phyloP scores from a whole-genome alignment of 106 monocot genomes.

The Allium cepa region DNA sequence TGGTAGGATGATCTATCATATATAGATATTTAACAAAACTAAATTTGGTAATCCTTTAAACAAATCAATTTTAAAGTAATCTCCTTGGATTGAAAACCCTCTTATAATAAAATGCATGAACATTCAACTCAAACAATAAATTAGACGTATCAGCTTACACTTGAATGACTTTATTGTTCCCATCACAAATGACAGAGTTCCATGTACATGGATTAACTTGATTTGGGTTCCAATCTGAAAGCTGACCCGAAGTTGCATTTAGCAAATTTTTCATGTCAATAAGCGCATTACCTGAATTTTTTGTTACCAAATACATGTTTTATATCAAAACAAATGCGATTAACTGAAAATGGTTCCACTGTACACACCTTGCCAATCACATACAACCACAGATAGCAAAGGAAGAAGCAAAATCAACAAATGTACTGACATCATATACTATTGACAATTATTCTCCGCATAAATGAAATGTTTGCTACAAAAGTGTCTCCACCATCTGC shows the following conservation, averaged over 20 bases:
- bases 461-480: too few relatives aligned
- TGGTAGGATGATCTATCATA: too few relatives aligned
- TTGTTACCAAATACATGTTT: not conserved
- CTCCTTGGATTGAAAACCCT: too few relatives aligned
- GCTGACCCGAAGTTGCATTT: slow-evolving; percentile 56
- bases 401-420: not conserved
- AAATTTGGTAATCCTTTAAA: too few relatives aligned
- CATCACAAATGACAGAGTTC: slow-evolving; percentile 59
- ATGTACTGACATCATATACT: not conserved
- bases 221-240: slow-evolving; percentile 74
- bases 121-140: too few relatives aligned
- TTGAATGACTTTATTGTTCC: slow-evolving; percentile 40
- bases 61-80: too few relatives aligned
- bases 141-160: slow-evolving; percentile 43
- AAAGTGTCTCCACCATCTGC: too few relatives aligned
- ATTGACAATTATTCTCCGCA: too few relatives aligned
- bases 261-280: slow-evolving; percentile 61
- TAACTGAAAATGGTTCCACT: not conserved
- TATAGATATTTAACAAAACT: too few relatives aligned
- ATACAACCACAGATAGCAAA: slow-evolving; percentile 4
- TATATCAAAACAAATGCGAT: not conserved
- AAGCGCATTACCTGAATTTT: slow-evolving; percentile 63
- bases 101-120: too few relatives aligned
- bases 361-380: slow-evolving; percentile 8
- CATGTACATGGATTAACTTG: slow-evolving; percentile 84